phyloP scores from a whole-genome alignment of 768 basidiomycete genomes.

The Boletus speciosus region DNA sequence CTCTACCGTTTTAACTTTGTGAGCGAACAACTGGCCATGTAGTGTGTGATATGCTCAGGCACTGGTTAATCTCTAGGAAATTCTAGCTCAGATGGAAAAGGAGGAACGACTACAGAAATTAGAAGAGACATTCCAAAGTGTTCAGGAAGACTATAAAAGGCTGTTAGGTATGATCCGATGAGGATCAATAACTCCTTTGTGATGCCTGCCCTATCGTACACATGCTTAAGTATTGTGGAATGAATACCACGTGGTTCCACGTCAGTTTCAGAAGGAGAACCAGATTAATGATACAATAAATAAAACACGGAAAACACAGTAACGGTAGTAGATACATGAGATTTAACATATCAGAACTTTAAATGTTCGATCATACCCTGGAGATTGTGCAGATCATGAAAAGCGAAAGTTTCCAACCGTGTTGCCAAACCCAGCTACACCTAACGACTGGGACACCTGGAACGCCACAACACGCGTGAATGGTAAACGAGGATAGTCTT shows the following conservation, averaged over 20 bases:
- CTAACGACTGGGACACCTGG: constrained; percentile 45
- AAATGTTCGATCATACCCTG: neutral
- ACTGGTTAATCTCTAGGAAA: constrained; percentile 53
- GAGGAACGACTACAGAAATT: constrained; percentile 85
- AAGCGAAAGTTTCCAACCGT: constrained; percentile 39
- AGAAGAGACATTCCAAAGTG: constrained; percentile 88
- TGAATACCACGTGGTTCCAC: neutral
- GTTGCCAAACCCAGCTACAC: constrained; percentile 75
- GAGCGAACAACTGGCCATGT: constrained; percentile 28
- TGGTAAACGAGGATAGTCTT: constrained; percentile 56
- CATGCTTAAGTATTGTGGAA: no score
- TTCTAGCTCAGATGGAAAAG: constrained; percentile 82
- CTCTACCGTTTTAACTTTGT: constrained; percentile 95
- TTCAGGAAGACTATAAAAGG: constrained; percentile 79
- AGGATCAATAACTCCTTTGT: neutral
- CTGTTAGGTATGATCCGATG: constrained; percentile 55
- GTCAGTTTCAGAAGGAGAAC: neutral
- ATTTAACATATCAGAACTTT: constrained; percentile 1
- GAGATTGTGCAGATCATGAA: constrained; percentile 13
- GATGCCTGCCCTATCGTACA: constrained; percentile 8
- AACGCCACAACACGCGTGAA: constrained; percentile 75
- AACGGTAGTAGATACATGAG: constrained; percentile 17
- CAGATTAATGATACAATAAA: constrained; percentile 25
- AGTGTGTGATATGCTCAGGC: neutral
- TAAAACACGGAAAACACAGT: constrained; percentile 14